Percentiles rank a stretch among this genome's conserved stretches.
Conservation (phyloP, 768 basidiomycete genomes). For the Jaapia argillacea region DNA sequence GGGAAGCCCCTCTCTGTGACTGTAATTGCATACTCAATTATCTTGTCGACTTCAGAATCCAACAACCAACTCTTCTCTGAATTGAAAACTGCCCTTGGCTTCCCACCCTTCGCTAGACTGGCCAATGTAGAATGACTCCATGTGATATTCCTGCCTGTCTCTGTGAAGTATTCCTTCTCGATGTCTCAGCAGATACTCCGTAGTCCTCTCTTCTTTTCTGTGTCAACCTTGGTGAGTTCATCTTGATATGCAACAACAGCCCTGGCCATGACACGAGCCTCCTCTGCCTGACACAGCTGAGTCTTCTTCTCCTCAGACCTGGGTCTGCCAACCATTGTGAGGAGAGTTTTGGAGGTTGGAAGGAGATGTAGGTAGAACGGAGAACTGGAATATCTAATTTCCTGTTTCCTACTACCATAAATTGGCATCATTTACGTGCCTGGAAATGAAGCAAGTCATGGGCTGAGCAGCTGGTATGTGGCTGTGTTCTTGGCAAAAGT, state of each 20-base stretch:
- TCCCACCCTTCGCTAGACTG: conserved; percentile 10
- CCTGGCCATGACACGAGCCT: conserved; percentile 1
- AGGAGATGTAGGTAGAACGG: conserved; percentile 2
- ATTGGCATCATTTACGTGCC: no score
- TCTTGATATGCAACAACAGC: neutral
- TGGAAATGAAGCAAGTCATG: no score
- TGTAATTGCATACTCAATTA: conserved; percentile 17
- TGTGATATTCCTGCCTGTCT: conserved; percentile 5
- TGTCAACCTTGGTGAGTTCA: neutral
- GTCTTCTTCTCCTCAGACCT: conserved; percentile 5
- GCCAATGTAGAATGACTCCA: conserved; percentile 11
- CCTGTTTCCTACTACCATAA: no score
- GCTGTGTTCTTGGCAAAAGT: no score
- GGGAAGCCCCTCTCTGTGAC: neutral
- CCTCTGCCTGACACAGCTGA: neutral
- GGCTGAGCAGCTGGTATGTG: no score
- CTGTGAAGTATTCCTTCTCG: neutral
- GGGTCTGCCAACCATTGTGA: neutral
- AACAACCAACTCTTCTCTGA: conserved; percentile 17
- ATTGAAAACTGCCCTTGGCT: conserved; percentile 13
- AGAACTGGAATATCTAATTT: no score
- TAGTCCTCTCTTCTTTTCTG: neutral
- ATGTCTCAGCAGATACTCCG: neutral
- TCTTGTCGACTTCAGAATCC: conserved; percentile 15
- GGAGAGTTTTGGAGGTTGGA: conserved; percentile 1